These are phyloP conservation scores for Claviceps humidiphila DNA, from an alignment of 2,329 filamentous ascomycete genomes.

Conservation along the genomic window DNA sequence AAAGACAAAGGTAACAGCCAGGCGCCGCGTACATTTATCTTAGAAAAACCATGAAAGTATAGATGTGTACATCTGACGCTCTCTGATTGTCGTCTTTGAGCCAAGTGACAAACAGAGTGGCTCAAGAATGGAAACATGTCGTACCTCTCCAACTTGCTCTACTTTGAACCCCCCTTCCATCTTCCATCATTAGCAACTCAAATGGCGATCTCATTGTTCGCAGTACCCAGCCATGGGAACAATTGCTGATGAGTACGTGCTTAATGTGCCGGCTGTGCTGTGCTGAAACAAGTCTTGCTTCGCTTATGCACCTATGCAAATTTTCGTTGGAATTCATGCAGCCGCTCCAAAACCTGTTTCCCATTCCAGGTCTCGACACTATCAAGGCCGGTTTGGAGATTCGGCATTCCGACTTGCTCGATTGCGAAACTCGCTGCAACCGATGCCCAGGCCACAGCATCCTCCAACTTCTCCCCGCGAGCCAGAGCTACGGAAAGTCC, in stretches of 20 bases:
- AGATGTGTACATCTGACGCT: not conserved
- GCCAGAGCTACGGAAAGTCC: constrained; percentile 46
- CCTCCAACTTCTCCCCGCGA: constrained; percentile 45
- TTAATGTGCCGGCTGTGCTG: not conserved
- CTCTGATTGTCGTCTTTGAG: not conserved
- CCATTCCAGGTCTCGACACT: constrained; percentile 50
- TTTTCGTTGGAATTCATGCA: constrained; percentile 31
- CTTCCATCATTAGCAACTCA: not conserved
- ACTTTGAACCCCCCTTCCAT: not conserved
- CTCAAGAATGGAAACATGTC: not conserved
- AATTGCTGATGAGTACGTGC: not conserved
- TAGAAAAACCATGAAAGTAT: not conserved
- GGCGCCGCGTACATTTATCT: no score
- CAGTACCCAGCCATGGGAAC: no score
- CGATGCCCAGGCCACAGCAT: constrained; percentile 65
- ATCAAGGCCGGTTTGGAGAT: constrained; percentile 29
- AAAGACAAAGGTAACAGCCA: not conserved
- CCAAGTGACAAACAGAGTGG: not conserved
- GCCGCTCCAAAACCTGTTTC: constrained; percentile 35
- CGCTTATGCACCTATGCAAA: not conserved
- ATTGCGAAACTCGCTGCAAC: constrained; percentile 87
- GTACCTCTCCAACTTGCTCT: not conserved
- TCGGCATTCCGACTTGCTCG: constrained; percentile 80
- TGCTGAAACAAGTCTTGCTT: not conserved
- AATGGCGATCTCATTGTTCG: not conserved